Conservation (phyloP, 2,329 filamentous ascomycete species). For the Pseudogymnoascus sp. region DNA sequence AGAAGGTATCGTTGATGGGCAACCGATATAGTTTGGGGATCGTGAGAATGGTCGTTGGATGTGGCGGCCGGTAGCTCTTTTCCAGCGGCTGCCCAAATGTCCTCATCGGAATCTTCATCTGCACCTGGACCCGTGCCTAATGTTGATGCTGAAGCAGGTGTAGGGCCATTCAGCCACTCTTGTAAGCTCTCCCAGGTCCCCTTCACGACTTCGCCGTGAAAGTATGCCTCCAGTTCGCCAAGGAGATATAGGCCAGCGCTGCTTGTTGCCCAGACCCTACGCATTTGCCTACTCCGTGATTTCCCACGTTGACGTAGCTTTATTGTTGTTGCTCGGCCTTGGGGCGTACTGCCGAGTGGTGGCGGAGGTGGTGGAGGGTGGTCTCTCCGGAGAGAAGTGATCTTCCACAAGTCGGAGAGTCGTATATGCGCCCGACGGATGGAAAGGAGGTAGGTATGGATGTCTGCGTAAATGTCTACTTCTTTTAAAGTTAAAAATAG, state of each 20-base stretch:
- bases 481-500: conserved; percentile 75
- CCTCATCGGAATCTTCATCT: conserved; percentile 26
- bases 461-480: conserved; percentile 68
- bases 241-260: conserved; percentile 84
- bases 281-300: conserved; percentile 56
- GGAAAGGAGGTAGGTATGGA: conserved; percentile 80
- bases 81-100: conserved; percentile 35
- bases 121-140: conserved; percentile 8
- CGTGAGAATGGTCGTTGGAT: conserved; percentile 39
- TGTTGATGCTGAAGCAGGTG: conserved; percentile 12
- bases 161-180: conserved; percentile 52
- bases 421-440: conserved; percentile 80
- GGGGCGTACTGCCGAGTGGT: conserved; percentile 50
- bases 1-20: conserved; percentile 72
- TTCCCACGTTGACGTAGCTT: conserved; percentile 57
- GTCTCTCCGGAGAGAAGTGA: conserved; percentile 66
- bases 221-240: conserved; percentile 76
- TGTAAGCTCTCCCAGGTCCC: conserved; percentile 75
- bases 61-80: conserved; percentile 16
- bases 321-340: conserved; percentile 51
- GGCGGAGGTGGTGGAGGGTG: conserved; percentile 64
- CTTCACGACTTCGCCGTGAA: conserved; percentile 81
- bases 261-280: conserved; percentile 82
- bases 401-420: conserved; percentile 79
- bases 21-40: conserved; percentile 74